Base-by-base conservation (phyloP, 73 alveolate species). In the Diophrys sp. region DNA sequence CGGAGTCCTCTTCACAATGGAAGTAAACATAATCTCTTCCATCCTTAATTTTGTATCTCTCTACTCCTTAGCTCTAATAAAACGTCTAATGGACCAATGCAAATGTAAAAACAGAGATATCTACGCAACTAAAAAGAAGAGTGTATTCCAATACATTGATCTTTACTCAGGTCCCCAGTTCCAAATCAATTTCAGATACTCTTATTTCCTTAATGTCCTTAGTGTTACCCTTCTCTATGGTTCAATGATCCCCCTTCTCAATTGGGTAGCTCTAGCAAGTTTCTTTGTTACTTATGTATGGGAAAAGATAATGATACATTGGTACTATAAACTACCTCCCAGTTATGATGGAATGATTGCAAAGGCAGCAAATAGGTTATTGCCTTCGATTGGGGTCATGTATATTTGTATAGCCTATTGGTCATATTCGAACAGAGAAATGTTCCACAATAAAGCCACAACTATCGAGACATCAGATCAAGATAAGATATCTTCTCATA, bases 111-210 rank as follows among this genome's bases (percentile, higher is more conserved):
- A 44, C 62, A 44, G 62, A 11, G 62, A 44, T 44, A 44, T 44
- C 62, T 44, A 44, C 18, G n/a, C 5, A 23, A 85, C 93, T 14
- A 79, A 80, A 76, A 85, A 85, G 82, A 62, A 25, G n/a, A 69
- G 89, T 0, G 44, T 85, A 31, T 78, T 78, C 14, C 69, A 66
- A 24, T 85, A 82, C 57, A 76, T 85, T 32, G 87, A 85, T 54
- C 53, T 85, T 74, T 85, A 85, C 70, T 32, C 89, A 0, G 93
- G 93, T 0, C 93, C 93, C 1, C 57, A 24, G 70, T 85, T 67
- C 75, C 57, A 67, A 70, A 85, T 85, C 71, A 84, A 81, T 1
- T 85, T 66, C 81, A 79, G 85, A 71, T 85, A 85, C 82, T 85
- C 93, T 31, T 80, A 70, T n/a, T 68, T 85, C 31, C 70, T 79